Evolutionary conservation across 2,329 filamentous ascomycete genomes (phyloP).

Genomic region (Clarireedia homoeocarpa): DNA sequence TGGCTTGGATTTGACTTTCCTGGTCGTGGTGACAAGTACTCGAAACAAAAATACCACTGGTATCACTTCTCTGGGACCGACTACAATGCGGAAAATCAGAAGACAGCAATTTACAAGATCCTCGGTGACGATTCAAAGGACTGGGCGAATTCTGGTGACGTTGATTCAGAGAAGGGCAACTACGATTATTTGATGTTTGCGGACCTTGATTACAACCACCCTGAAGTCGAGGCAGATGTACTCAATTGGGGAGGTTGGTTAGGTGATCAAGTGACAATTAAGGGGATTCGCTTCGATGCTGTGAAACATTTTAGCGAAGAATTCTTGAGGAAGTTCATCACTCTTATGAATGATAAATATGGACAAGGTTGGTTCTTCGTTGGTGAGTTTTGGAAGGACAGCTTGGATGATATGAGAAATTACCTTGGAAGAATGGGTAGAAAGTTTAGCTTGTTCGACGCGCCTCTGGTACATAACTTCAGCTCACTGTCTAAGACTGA

Average conservation of each 20-base stretch:
- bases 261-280: slow-evolving; percentile 48
- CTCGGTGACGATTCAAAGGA: slow-evolving; percentile 50
- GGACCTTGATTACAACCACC: slow-evolving; percentile 57
- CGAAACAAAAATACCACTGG: slow-evolving; percentile 55
- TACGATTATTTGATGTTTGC: slow-evolving; percentile 67
- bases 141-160: slow-evolving; percentile 55
- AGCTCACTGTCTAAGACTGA: slow-evolving; percentile 48
- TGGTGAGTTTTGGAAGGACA: slow-evolving; percentile 61
- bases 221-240: slow-evolving; percentile 56
- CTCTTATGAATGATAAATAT: slow-evolving; percentile 42
- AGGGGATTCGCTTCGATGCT: slow-evolving; percentile 64
- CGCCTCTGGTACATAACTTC: slow-evolving; percentile 62
- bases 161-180: slow-evolving; percentile 54
- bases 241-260: slow-evolving; percentile 64
- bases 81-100: slow-evolving; percentile 47
- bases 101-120: slow-evolving; percentile 59
- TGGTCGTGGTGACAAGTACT: slow-evolving; percentile 52
- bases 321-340: slow-evolving; percentile 60
- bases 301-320: slow-evolving; percentile 62
- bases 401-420: slow-evolving; percentile 44
- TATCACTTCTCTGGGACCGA: slow-evolving; percentile 63
- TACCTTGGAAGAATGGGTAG: slow-evolving; percentile 52
- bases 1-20: slow-evolving; percentile 63
- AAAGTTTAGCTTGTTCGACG: slow-evolving; percentile 57
- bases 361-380: slow-evolving; percentile 54